A percentile compares a stretch with the other conserved stretches of the same genome.
phyloP scores from a whole-genome alignment of 2,329 filamentous ascomycete species.

The Domatiomyces globalis region DNA sequence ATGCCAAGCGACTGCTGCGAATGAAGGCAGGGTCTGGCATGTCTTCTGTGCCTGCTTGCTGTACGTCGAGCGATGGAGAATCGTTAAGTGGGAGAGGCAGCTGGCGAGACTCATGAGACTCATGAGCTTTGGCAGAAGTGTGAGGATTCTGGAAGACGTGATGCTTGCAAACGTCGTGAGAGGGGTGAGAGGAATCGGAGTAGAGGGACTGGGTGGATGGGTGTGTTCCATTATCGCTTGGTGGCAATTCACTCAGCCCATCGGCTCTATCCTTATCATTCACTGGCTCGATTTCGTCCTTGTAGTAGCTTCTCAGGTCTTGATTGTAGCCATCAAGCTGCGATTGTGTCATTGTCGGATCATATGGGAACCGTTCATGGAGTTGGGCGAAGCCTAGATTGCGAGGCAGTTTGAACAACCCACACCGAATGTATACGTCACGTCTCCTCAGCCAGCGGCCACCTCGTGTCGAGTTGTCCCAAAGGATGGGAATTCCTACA shows the following conservation, averaged over 20 bases:
- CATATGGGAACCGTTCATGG: slow-evolving; percentile 10
- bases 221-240: background rate
- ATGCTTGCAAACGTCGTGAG: background rate
- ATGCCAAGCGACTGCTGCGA: slow-evolving; percentile 11
- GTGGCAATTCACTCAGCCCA: background rate
- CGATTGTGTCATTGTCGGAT: slow-evolving; percentile 7
- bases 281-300: background rate
- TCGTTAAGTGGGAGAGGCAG: background rate
- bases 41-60: background rate
- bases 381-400: slow-evolving; percentile 1
- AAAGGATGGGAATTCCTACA: slow-evolving; percentile 4
- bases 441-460: slow-evolving; percentile 11
- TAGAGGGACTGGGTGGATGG: background rate
- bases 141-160: background rate
- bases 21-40: slow-evolving; percentile 7
- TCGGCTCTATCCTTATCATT: background rate
- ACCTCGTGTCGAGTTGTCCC: slow-evolving; percentile 7
- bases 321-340: slow-evolving; percentile 9
- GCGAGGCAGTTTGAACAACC: slow-evolving; percentile 1
- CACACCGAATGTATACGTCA: slow-evolving; percentile 8
- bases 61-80: background rate
- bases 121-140: background rate
- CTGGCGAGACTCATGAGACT: background rate
- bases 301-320: slow-evolving; percentile 7
- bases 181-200: too few relatives aligned